These are phyloP conservation scores for Pyricularia pennisetigena DNA, from an alignment of 2,329 filamentous ascomycete species.

Conservation along the genomic window DNA sequence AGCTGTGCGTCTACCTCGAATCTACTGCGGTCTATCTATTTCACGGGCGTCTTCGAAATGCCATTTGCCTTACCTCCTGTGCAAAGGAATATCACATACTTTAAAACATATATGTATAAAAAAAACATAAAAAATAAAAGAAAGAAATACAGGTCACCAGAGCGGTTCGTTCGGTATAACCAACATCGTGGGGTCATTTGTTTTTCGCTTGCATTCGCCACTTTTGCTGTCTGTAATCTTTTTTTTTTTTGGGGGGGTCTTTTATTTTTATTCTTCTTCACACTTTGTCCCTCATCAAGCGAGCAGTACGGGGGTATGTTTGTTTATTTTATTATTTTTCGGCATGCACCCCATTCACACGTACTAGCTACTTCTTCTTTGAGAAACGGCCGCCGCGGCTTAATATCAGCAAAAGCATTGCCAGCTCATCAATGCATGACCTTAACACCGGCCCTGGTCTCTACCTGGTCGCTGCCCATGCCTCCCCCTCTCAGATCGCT, in stretches of 20 bases:
- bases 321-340: background rate
- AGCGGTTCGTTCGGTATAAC: background rate
- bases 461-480: constrained; percentile 22
- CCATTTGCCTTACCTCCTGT: background rate
- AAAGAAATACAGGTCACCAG: background rate
- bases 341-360: background rate
- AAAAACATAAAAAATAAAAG: too few species aligned
- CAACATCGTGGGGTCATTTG: background rate
- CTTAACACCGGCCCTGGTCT: constrained; percentile 27
- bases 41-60: background rate
- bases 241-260: background rate
- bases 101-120: too few species aligned
- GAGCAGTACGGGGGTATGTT: background rate
- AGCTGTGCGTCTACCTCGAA: background rate
- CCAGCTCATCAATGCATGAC: constrained; percentile 72
- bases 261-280: background rate
- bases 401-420: constrained; percentile 51
- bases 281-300: background rate
- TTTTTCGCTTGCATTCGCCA: background rate
- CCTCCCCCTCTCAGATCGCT: constrained; percentile 13
- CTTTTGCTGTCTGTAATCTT: background rate
- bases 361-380: constrained; percentile 20
- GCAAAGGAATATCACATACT: too few species aligned
- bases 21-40: background rate
- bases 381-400: constrained; percentile 10